Base-by-base conservation (phyloP, 768 basidiomycete species). In the Leucosporidium yakuticum region DNA sequence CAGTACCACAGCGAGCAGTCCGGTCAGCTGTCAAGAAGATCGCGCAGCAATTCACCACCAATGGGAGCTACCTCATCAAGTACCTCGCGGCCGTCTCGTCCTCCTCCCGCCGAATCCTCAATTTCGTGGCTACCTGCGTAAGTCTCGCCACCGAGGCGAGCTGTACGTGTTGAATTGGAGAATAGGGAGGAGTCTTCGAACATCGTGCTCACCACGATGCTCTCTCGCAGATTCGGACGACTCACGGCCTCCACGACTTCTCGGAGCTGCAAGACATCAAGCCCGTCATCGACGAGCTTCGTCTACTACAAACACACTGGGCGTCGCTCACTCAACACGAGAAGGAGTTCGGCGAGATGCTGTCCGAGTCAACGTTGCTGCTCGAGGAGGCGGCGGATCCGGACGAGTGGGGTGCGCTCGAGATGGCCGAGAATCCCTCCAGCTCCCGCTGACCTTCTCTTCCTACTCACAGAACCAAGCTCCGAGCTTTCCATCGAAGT, bases 171-270 rank as follows among this genome's bases (percentile, higher is more conserved):
- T n/a, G n/a, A n/a, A n/a, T n/a, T n/a, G n/a, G n/a, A 36, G 34
- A 12, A 5, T 36, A 36, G 12, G 6, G 12, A 12, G 34, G 12
- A 6, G 34, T 36, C 5, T 36, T 12, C 6, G 6, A 15, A 44
- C 11, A 3, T 44, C 2, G 17, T 12, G 39, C 39, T 44, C 11
- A 25, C 44, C 17, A 44, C 27, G 23, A 34, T 29, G 21, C 34
- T 9, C 56, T 19, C 56, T 3, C 21, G 56, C 59, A 60, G 59
- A 63, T 63, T 54, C 36, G 47, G n/a, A 21, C 36, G 36, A 53
- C 62, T 23, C 62, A 63, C 29, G 62, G 62, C 54, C 54, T 63
- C 25, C 17, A 20, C 4, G 27, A 55, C 53, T 63, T 63, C 25
- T 17, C n/a, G 2, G 36, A 23, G 4, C 25, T 25, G 11, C 51